Conservation (phyloP, 768 basidiomycete genomes). For the Gyrodon lividus region DNA sequence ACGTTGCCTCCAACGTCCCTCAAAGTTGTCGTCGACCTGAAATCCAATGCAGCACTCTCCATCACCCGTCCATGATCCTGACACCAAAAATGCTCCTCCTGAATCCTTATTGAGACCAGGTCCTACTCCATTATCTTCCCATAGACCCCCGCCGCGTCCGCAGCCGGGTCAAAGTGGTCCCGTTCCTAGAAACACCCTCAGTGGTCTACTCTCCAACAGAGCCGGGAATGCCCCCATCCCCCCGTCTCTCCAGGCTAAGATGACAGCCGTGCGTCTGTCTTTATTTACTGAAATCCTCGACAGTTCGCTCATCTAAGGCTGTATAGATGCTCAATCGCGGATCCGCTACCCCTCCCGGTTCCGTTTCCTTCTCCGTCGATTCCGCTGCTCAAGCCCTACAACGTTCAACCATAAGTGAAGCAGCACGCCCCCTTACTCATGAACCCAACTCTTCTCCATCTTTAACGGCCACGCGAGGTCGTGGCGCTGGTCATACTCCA, state of each 20-base stretch:
- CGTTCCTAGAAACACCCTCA: constrained; percentile 29
- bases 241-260: constrained; percentile 86
- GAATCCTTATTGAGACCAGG: not conserved
- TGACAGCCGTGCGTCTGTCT: constrained; percentile 71
- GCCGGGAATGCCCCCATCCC: constrained; percentile 70
- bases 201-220: constrained; percentile 45
- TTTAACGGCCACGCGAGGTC: constrained; percentile 25
- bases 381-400: constrained; percentile 41
- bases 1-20: constrained; percentile 15
- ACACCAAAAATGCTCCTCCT: constrained; percentile 2
- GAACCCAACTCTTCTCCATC: constrained; percentile 38
- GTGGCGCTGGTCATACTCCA: constrained; percentile 37
- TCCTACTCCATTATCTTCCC: not conserved
- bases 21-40: constrained; percentile 1
- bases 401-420: constrained; percentile 33
- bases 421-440: constrained; percentile 29
- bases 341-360: constrained; percentile 23
- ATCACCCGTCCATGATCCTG: constrained; percentile 10
- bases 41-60: constrained; percentile 22
- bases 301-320: constrained; percentile 16
- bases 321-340: constrained; percentile 49
- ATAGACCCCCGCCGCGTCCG: constrained; percentile 15
- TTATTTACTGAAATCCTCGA: not conserved
- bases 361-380: constrained; percentile 37
- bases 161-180: constrained; percentile 15